Evolutionary conservation across 2,329 filamentous ascomycete species (phyloP).

Genomic region (Exserohilum rostratum): DNA sequence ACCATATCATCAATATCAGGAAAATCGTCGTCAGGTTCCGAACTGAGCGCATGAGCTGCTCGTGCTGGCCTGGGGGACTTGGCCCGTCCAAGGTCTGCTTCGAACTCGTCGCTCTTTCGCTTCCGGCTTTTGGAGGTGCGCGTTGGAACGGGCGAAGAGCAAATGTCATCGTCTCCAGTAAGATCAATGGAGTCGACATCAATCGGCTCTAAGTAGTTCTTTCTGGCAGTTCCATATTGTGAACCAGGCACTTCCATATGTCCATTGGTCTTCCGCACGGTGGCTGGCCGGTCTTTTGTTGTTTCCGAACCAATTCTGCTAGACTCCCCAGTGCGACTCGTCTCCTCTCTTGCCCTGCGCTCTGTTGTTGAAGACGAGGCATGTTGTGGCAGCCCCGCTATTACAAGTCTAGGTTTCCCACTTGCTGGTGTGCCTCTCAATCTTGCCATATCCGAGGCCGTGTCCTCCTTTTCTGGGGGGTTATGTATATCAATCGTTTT

Average conservation of each 20-base stretch:
- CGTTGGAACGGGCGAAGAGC: conserved; percentile 24
- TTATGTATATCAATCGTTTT: conserved; percentile 37
- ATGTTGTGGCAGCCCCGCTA: conserved; percentile 32
- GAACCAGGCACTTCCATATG: conserved; percentile 13
- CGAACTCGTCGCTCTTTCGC: conserved; percentile 55
- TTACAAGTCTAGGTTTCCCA: conserved; percentile 45
- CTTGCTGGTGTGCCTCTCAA: conserved; percentile 52
- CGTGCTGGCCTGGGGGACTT: conserved; percentile 27
- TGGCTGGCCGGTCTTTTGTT: conserved; percentile 3
- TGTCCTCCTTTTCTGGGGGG: conserved; percentile 13
- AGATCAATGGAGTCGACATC: conserved; percentile 47
- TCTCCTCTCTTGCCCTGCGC: conserved; percentile 6
- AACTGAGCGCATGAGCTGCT: conserved; percentile 17
- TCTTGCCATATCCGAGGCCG: conserved; percentile 50
- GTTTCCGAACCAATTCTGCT: not conserved
- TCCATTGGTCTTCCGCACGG: conserved; percentile 2
- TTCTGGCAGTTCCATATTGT: conserved; percentile 6
- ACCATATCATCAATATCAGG: conserved; percentile 48
- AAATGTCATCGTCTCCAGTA: conserved; percentile 35
- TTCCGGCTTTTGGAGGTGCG: conserved; percentile 44
- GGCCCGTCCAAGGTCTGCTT: conserved; percentile 27
- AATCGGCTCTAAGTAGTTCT: conserved; percentile 16
- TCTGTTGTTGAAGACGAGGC: conserved; percentile 10
- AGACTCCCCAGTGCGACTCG: not conserved
- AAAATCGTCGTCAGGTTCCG: conserved; percentile 39